Evolutionary conservation across 139 green algal genomes (phyloP), one percentile per base, ranked within the genome.

Genomic region (Picocystis salinarum): DNA sequence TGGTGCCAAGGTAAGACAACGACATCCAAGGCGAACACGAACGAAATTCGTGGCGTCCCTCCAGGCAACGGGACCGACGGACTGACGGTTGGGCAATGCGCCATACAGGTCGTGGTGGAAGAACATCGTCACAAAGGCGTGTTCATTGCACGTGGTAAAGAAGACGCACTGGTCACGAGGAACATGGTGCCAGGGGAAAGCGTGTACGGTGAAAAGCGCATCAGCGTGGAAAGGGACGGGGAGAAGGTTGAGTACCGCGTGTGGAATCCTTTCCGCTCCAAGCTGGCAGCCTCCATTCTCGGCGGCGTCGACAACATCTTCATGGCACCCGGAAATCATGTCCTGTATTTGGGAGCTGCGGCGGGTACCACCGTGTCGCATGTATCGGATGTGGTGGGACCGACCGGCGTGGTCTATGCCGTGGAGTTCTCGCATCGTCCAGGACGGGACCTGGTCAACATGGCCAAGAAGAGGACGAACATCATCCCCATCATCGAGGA

Each of bases 401-500:
- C 83, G 11, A 71, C 84, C 30, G 89, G 89, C 26, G 61, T 75
- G 3, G 89, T 99, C 1, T 99, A 95, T 54, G 89, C 89, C 5
- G 89, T 99, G 2, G 89, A 99, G 77, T 99, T 99, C 58, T 93
- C 77, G 3, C 89, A 97, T 66, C 71, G 89, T 47, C 72, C 56
- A 45, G 89, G 89, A 4, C 71, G 89, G 48, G 89, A 99, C 61
- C 64, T 99, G 22, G 82, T 97, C 15, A 97, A 97, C 82, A 99
- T 99, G 89, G 89, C 88, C 28, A 99, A 99, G 79, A 92, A 97
- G 75, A 71, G 89, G 24, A 89, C 89, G 23, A 99, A 99, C 70
- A 64, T 99, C 12, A 84, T 99, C 48, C 89, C 89, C 44, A 99
- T 99, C 68, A 97, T 99, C 48, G 89, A 99, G 71, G 87, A 97